These are phyloP conservation scores for Cryphonectria radicalis DNA, from an alignment of 2,329 filamentous ascomycete species.

Conservation along the genomic window DNA sequence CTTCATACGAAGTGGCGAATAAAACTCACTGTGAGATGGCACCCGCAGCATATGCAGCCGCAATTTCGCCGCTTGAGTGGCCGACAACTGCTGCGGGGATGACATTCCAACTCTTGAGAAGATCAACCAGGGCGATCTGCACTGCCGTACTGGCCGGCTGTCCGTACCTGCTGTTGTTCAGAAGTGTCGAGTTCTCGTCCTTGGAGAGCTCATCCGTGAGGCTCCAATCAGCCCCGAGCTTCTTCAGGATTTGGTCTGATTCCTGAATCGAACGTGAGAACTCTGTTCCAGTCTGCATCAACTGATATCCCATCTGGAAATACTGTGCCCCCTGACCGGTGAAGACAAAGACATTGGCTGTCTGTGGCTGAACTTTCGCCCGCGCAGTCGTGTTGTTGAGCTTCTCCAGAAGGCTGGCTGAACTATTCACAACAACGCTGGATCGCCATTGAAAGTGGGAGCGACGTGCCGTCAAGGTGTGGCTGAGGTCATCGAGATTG, in stretches of 20 bases:
- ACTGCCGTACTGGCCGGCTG: slow-evolving; percentile 54
- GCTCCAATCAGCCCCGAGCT: slow-evolving; percentile 8
- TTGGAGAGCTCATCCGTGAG: slow-evolving; percentile 6
- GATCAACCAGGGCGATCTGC: slow-evolving; percentile 48
- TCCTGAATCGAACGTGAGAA: not conserved
- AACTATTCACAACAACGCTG: no score
- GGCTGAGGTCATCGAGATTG: no score
- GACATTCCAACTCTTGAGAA: slow-evolving; percentile 39
- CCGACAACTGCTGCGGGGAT: slow-evolving; percentile 40
- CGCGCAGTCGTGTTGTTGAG: no score
- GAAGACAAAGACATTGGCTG: slow-evolving; percentile 12
- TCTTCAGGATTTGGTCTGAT: not conserved
- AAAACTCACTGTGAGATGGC: not conserved
- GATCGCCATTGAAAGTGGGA: no score
- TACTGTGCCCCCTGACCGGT: slow-evolving; percentile 21
- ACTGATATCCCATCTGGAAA: slow-evolving; percentile 4
- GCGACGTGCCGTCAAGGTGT: no score
- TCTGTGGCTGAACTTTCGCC: no score
- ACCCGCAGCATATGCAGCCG: slow-evolving; percentile 43
- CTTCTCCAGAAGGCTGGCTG: no score
- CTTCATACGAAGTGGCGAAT: no score
- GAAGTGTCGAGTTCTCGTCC: not conserved
- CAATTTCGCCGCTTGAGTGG: slow-evolving; percentile 48
- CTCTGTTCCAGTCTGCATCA: not conserved
- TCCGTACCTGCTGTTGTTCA: slow-evolving; percentile 33